A percentile compares a stretch with the other conserved stretches of the same genome.
phyloP scores from a whole-genome alignment of 345 rosid species.

The Rhizophora mangle region DNA sequence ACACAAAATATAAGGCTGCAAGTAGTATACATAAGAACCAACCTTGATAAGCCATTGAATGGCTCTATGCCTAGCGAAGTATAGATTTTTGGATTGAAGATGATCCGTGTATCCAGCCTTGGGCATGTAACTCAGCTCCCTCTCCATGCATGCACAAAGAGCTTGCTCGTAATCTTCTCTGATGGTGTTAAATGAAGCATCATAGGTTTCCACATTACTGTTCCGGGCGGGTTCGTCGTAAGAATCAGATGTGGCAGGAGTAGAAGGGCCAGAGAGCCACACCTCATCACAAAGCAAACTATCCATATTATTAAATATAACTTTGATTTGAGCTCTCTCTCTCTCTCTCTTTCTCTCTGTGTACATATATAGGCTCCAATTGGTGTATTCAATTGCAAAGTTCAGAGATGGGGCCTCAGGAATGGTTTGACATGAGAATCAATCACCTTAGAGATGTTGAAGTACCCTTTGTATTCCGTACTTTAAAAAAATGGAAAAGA shows the following conservation, averaged over 20 bases:
- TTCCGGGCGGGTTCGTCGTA: not conserved
- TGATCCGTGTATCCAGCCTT: conserved; percentile 23
- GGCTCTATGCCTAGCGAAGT: conserved; percentile 27
- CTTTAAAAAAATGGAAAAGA: not conserved
- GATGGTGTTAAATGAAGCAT: not conserved
- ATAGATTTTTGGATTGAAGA: conserved; percentile 29
- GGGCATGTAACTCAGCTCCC: conserved; percentile 41
- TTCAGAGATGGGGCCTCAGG: not conserved
- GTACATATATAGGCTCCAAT: not conserved
- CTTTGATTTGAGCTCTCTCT: not conserved
- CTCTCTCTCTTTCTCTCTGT: not conserved
- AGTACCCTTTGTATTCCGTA: not conserved
- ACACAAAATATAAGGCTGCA: not conserved
- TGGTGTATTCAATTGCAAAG: not conserved
- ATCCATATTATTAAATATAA: conserved; percentile 19
- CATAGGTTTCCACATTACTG: not conserved
- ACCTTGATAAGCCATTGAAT: conserved; percentile 47
- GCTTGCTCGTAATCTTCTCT: conserved; percentile 33
- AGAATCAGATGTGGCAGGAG: conserved; percentile 3
- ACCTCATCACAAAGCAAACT: conserved; percentile 49
- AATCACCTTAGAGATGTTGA: not conserved
- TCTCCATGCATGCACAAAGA: conserved; percentile 20
- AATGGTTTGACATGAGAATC: conserved; percentile 22
- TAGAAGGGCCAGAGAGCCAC: conserved; percentile 37
- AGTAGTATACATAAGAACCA: not conserved